Conservation (phyloP, 164 flowering plant species). For the Liriodendron chinense region DNA sequence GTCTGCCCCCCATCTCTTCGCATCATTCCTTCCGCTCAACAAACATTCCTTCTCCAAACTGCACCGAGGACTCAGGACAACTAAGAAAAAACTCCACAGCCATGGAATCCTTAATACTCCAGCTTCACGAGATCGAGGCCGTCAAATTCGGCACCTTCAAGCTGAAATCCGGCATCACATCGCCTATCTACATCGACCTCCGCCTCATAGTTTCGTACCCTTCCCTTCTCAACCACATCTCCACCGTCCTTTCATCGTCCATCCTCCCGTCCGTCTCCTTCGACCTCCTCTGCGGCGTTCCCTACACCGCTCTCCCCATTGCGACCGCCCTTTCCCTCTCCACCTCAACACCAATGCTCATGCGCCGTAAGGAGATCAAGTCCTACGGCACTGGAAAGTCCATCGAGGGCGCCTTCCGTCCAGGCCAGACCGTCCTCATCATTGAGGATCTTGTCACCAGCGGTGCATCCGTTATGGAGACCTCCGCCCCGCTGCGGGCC, state of each 20-base stretch:
- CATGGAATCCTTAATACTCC: constrained; percentile 73
- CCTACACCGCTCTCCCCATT: constrained; percentile 95
- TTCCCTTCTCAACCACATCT: constrained; percentile 65
- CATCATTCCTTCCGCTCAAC: too few species aligned
- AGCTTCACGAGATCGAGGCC: constrained; percentile 87
- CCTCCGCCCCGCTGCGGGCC: constrained; percentile 74
- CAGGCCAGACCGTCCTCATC: constrained; percentile 53
- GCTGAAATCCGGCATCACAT: constrained; percentile 86
- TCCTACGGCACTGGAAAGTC: constrained; percentile 79
- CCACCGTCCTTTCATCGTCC: constrained; percentile 55
- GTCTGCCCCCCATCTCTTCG: too few species aligned
- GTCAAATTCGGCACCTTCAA: constrained; percentile 90
- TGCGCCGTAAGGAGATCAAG: constrained; percentile 92
- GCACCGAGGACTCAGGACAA: too few species aligned
- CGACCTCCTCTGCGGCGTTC: constrained; percentile 88
- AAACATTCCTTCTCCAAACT: too few species aligned
- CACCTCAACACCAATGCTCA: constrained; percentile 72
- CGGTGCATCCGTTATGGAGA: constrained; percentile 91
- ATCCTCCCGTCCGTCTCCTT: constrained; percentile 40
- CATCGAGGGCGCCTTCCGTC: constrained; percentile 65
- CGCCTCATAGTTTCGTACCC: constrained; percentile 96
- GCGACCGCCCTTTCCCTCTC: constrained; percentile 73
- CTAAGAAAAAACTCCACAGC: neutral
- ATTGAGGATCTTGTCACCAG: constrained; percentile 89
- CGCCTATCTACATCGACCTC: constrained; percentile 96